Evolutionary conservation across 148 eudicot genomes (phyloP).

Genomic region (Suaeda aralocaspica): DNA sequence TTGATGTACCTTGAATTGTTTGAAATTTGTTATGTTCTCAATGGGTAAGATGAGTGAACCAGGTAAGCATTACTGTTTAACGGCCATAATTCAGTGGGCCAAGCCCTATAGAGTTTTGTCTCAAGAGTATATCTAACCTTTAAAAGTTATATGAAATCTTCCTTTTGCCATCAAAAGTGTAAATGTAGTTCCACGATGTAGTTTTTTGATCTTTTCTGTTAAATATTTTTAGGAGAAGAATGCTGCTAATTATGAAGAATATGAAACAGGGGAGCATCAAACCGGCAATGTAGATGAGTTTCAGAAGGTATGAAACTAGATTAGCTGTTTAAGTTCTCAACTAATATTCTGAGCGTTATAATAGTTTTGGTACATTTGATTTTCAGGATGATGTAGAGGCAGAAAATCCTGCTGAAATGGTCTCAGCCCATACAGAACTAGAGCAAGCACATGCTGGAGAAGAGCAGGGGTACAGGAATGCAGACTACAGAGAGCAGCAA

Average conservation of each 20-base stretch:
- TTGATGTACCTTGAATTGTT: too few relatives aligned
- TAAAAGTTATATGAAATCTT: too few relatives aligned
- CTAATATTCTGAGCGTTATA: background rate
- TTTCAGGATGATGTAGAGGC: conserved; percentile 43
- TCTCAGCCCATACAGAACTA: conserved; percentile 31
- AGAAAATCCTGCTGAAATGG: conserved; percentile 38
- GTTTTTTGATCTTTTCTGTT: background rate
- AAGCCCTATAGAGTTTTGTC: too few relatives aligned
- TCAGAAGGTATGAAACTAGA: conserved; percentile 39
- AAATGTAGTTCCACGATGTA: too few relatives aligned
- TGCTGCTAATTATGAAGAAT: conserved; percentile 36
- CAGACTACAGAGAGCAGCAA: conserved; percentile 42
- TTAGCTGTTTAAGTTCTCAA: background rate
- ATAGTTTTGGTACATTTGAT: background rate
- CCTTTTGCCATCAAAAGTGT: too few relatives aligned
- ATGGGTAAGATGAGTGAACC: too few relatives aligned
- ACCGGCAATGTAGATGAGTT: conserved; percentile 42
- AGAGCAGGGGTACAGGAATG: conserved; percentile 28
- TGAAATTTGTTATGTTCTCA: too few relatives aligned
- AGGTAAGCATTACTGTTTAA: too few relatives aligned
- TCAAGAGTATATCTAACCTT: too few relatives aligned
- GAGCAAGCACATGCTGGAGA: conserved; percentile 28
- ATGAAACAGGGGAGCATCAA: conserved; percentile 41
- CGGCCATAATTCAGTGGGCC: too few relatives aligned
- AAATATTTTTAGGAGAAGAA: conserved; percentile 43